Evolutionary conservation across 768 basidiomycete species (phyloP).

Genomic region (Termitomyces sp.): DNA sequence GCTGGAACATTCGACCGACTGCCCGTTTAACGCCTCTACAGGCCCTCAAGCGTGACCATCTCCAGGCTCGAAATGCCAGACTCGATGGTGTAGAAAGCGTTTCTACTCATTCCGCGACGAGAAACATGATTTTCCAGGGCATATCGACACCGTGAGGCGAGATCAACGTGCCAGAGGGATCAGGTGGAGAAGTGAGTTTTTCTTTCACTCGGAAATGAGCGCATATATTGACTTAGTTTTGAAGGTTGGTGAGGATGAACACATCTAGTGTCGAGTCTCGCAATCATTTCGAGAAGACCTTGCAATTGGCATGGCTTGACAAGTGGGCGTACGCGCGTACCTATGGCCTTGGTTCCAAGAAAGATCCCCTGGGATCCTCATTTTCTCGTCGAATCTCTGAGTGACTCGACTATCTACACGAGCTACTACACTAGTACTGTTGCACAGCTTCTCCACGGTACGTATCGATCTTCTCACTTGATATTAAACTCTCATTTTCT

Average conservation of each 20-base stretch:
- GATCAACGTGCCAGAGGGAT: slow-evolving; percentile 68
- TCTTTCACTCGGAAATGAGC: slow-evolving; percentile 1
- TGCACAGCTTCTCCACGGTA: slow-evolving; percentile 85
- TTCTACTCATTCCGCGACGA: slow-evolving; percentile 86
- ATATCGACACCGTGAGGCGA: slow-evolving; percentile 69
- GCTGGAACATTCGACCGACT: too few relatives aligned
- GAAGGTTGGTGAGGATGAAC: slow-evolving; percentile 82
- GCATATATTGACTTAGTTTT: slow-evolving; percentile 6
- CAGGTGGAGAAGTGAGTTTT: slow-evolving; percentile 72
- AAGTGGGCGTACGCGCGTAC: slow-evolving; percentile 99
- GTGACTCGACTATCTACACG: slow-evolving; percentile 99
- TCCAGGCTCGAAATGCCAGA: too few relatives aligned
- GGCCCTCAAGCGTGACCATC: too few relatives aligned
- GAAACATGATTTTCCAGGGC: slow-evolving; percentile 98
- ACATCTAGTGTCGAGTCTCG: slow-evolving; percentile 90
- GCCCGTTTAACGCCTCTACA: too few relatives aligned
- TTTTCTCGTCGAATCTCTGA: slow-evolving; percentile 94
- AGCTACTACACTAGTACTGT: slow-evolving; percentile 97
- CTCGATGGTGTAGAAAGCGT: slow-evolving; percentile 93
- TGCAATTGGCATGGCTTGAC: slow-evolving; percentile 95
- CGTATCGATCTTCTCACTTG: slow-evolving; percentile 15
- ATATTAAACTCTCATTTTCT: background rate
- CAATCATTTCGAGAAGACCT: slow-evolving; percentile 84
- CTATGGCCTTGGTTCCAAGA: slow-evolving; percentile 90
- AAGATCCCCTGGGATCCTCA: slow-evolving; percentile 95